Conservation (phyloP, 2,329 filamentous ascomycete genomes). For the Zymoseptoria crescenta region DNA sequence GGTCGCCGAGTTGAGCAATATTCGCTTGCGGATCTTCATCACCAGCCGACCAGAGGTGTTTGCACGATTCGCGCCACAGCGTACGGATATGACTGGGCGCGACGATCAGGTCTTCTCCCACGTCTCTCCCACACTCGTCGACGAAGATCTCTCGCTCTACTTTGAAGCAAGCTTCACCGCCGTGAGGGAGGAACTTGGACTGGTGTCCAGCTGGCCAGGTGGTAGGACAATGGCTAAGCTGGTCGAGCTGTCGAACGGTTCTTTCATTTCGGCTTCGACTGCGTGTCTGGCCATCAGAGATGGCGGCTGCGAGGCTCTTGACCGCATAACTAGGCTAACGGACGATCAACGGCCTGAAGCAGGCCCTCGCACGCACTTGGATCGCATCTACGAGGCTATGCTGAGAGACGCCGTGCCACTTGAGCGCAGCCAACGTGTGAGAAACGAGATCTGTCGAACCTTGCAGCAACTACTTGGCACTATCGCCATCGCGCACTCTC, state of each 20-base stretch:
- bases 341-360: neutral
- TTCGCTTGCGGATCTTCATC: neutral
- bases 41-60: neutral
- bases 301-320: neutral
- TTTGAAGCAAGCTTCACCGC: neutral
- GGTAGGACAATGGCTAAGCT: neutral
- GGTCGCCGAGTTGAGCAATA: neutral
- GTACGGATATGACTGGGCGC: neutral
- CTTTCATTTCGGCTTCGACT: neutral
- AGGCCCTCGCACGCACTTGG: neutral
- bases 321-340: neutral
- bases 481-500: neutral
- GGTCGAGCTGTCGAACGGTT: neutral
- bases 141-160: neutral
- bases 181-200: neutral
- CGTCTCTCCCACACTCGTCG: neutral
- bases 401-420: neutral
- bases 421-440: neutral
- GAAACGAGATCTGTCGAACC: neutral
- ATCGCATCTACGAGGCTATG: neutral
- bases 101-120: neutral
- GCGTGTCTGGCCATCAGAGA: neutral
- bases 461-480: neutral
- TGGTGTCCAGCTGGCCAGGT: neutral
- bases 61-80: neutral